Evolutionary conservation across 768 basidiomycete genomes (phyloP).

Genomic region (Amanita fuliginea): DNA sequence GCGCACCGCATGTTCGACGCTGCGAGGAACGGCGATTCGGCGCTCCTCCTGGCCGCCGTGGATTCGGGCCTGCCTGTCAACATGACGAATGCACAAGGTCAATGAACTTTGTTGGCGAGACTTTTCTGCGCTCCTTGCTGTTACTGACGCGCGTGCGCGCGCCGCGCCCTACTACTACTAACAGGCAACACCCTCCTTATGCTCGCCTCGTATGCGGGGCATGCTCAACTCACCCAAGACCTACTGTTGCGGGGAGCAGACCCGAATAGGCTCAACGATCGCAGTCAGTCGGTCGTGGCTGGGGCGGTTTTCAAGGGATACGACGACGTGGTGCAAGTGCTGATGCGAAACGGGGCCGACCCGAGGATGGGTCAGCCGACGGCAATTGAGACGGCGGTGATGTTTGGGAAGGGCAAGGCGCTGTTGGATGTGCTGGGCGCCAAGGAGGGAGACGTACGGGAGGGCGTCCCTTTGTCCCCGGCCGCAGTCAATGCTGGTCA

Average conservation of each 20-base stretch:
- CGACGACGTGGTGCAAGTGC: constrained; percentile 47
- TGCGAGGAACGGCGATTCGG: constrained; percentile 47
- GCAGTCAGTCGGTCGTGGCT: constrained; percentile 61
- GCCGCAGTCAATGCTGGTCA: neutral
- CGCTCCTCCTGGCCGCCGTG: constrained; percentile 42
- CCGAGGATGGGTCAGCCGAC: constrained; percentile 56
- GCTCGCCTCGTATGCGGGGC: constrained; percentile 68
- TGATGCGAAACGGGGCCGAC: constrained; percentile 48
- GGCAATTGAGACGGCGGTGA: constrained; percentile 56
- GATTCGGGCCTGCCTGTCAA: constrained; percentile 63
- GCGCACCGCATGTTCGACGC: constrained; percentile 70
- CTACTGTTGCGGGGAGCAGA: constrained; percentile 52
- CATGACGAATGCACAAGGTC: constrained; percentile 64
- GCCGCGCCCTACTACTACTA: neutral
- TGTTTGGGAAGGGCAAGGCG: constrained; percentile 52
- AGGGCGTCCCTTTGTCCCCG: constrained; percentile 19
- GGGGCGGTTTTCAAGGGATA: constrained; percentile 72
- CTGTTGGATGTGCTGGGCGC: constrained; percentile 43
- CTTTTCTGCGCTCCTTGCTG: constrained; percentile 1
- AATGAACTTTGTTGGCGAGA: too few species aligned
- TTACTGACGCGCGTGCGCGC: neutral
- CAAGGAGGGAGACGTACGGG: constrained; percentile 40
- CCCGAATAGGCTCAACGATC: constrained; percentile 60
- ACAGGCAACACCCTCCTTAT: constrained; percentile 72
- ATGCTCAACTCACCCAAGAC: constrained; percentile 37